Percentiles rank a stretch among this genome's conserved stretches.
Conservation (phyloP, 2,329 filamentous ascomycete species). For the Fusarium sp. region DNA sequence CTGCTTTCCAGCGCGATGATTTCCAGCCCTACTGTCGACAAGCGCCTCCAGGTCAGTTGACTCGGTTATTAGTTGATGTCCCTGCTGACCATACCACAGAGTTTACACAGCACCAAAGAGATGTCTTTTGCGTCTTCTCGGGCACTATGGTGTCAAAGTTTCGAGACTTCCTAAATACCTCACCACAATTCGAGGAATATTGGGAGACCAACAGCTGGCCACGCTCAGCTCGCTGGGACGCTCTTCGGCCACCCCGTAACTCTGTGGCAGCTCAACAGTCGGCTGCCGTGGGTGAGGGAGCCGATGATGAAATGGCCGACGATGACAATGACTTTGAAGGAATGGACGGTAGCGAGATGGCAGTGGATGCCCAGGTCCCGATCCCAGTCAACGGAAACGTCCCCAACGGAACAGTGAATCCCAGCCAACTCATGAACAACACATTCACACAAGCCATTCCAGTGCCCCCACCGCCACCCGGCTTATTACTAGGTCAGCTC, state of each 20-base stretch:
- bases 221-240: slow-evolving; percentile 14
- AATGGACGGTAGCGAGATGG: slow-evolving; percentile 55
- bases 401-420: slow-evolving; percentile 17
- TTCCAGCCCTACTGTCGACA: slow-evolving; percentile 87
- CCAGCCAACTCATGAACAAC: slow-evolving; percentile 19
- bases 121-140: slow-evolving; percentile 98
- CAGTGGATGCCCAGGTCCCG: slow-evolving; percentile 49
- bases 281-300: slow-evolving; percentile 46
- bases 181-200: slow-evolving; percentile 60
- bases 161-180: slow-evolving; percentile 79
- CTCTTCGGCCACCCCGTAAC: slow-evolving; percentile 18
- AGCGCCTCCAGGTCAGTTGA: slow-evolving; percentile 75
- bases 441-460: slow-evolving; percentile 42
- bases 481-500: slow-evolving; percentile 37
- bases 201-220: slow-evolving; percentile 48
- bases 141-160: slow-evolving; percentile 84
- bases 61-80: neutral
- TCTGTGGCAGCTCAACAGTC: slow-evolving; percentile 14
- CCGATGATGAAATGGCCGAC: slow-evolving; percentile 58
- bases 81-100: slow-evolving; percentile 63
- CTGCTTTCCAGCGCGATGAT: slow-evolving; percentile 88
- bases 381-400: slow-evolving; percentile 38
- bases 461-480: slow-evolving; percentile 46
- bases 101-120: slow-evolving; percentile 94
- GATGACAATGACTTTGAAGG: slow-evolving; percentile 60